phyloP scores from a whole-genome alignment of 768 basidiomycete species.

The Naematelia encephala region DNA sequence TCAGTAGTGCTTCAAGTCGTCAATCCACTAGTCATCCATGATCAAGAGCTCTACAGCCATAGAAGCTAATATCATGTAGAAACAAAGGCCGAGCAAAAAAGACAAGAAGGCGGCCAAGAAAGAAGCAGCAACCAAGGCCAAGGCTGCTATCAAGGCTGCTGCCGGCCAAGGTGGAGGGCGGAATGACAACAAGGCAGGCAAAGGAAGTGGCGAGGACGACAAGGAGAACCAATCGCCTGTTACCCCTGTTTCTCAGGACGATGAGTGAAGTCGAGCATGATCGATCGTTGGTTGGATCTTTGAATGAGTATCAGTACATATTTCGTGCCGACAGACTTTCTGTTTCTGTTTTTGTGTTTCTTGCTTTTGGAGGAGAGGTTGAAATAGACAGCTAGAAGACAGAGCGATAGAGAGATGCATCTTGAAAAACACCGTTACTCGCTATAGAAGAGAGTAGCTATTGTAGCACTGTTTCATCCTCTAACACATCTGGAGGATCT shows the following conservation, averaged over 20 bases:
- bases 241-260: background rate
- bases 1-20: too few relatives aligned
- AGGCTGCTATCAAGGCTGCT: too few relatives aligned
- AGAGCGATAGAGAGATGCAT: background rate
- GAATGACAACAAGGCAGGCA: conserved; percentile 3
- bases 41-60: too few relatives aligned
- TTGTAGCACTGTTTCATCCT: too few relatives aligned
- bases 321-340: too few relatives aligned
- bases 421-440: background rate
- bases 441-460: too few relatives aligned
- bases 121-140: conserved; percentile 13
- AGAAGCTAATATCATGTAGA: too few relatives aligned
- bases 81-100: conserved; percentile 13
- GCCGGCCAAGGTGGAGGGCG: conserved; percentile 1
- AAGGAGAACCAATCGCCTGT: background rate
- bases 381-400: too few relatives aligned
- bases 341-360: too few relatives aligned
- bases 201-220: conserved; percentile 1
- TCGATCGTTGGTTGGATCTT: background rate
- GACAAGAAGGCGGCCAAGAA: conserved; percentile 25
- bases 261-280: background rate
- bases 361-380: too few relatives aligned
- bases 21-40: too few relatives aligned
- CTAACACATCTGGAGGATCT: conserved; percentile 17
- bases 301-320: too few relatives aligned